These are phyloP conservation scores for Rhizopogon salebrosus DNA, from an alignment of 768 basidiomycete species.

Conservation along the genomic window DNA sequence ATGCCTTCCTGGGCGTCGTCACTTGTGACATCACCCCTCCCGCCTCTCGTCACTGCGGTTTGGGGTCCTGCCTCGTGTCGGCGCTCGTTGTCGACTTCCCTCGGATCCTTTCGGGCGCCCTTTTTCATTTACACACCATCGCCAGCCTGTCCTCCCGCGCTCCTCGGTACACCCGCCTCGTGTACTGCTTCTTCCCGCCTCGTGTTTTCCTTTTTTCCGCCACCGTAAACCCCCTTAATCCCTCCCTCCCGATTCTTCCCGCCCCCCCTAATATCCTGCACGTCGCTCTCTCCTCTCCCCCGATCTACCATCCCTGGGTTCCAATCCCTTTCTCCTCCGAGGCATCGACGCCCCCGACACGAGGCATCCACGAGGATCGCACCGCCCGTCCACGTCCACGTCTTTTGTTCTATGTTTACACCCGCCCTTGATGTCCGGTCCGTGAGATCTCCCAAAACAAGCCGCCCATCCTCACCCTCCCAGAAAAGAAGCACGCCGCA, in stretches of 20 bases:
- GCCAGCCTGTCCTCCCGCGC: background rate
- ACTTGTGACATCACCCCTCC: constrained; percentile 14
- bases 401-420: constrained; percentile 1
- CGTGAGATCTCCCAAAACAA: background rate
- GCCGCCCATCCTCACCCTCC: background rate
- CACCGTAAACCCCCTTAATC: too few species aligned
- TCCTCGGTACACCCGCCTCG: constrained; percentile 1
- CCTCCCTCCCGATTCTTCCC: background rate
- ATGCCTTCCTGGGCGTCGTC: background rate
- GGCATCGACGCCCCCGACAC: background rate
- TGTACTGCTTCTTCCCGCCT: background rate
- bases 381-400: background rate
- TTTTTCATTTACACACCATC: background rate
- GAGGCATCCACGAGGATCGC: background rate
- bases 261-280: background rate
- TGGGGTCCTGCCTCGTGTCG: constrained; percentile 28
- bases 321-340: background rate
- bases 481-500: background rate
- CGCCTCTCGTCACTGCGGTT: constrained; percentile 7
- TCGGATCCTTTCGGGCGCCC: background rate
- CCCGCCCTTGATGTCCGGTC: constrained; percentile 2
- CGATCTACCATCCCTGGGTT: background rate
- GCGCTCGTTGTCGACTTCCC: constrained; percentile 14
- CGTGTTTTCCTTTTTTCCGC: background rate
- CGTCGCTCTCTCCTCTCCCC: background rate